phyloP scores from a whole-genome alignment of 2,329 filamentous ascomycete genomes.

The Neofusicoccum kwambonambiense region DNA sequence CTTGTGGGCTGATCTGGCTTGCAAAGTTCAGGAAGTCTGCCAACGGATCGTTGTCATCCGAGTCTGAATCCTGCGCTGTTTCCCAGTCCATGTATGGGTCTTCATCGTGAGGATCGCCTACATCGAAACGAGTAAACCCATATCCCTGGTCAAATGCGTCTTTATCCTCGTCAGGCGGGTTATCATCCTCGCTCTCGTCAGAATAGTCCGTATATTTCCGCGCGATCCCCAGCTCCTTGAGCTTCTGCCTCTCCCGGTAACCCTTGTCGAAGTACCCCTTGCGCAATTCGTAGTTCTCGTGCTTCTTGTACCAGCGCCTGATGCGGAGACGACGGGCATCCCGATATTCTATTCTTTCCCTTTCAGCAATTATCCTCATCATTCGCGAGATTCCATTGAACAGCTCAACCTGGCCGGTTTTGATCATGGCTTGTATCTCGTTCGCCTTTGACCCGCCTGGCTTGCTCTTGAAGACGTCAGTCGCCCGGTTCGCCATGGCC shows the following conservation, averaged over 20 bases:
- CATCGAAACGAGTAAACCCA: background rate
- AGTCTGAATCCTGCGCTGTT: background rate
- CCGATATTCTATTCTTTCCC: background rate
- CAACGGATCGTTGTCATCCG: background rate
- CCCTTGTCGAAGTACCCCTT: background rate
- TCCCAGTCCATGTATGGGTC: background rate
- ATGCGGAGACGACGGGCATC: slow-evolving; percentile 1
- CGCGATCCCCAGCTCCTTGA: background rate
- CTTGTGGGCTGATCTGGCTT: background rate
- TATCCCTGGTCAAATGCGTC: background rate
- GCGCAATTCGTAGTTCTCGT: background rate
- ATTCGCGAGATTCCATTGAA: slow-evolving; percentile 3
- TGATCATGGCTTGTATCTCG: background rate
- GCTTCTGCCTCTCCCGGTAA: slow-evolving; percentile 1
- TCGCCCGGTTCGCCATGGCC: no score
- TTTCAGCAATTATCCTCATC: background rate
- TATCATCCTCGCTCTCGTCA: slow-evolving; percentile 3
- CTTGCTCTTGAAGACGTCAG: background rate
- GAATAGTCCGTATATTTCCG: background rate
- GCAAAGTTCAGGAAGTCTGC: background rate
- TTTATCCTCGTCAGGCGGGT: background rate
- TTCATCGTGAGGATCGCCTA: background rate
- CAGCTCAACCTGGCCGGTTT: background rate
- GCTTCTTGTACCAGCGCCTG: slow-evolving; percentile 8
- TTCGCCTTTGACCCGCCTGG: background rate